Percentiles rank a stretch among this genome's conserved stretches.
These are phyloP conservation scores for Rhynchosporium agropyri DNA, from an alignment of 2,329 filamentous ascomycete genomes.

Conservation along the genomic window DNA sequence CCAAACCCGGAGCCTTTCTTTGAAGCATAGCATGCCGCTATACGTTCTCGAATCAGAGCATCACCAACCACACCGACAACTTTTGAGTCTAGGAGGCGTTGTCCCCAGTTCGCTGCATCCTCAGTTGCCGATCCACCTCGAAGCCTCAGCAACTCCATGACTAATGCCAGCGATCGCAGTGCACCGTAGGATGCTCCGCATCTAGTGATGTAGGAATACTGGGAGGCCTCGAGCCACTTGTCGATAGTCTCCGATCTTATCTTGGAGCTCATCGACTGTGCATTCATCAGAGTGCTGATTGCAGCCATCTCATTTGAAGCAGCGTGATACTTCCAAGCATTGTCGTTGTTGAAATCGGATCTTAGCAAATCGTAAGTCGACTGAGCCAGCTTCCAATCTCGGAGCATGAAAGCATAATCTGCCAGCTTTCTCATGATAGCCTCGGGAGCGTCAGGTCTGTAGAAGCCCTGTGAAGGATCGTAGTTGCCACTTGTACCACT, in stretches of 20 bases:
- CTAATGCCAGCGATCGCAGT: conserved; percentile 73
- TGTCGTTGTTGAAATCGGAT: conserved; percentile 89
- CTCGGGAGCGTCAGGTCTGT: conserved; percentile 81
- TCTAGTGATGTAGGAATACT: conserved; percentile 89
- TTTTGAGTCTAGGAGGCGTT: conserved; percentile 75
- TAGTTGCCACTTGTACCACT: conserved; percentile 68
- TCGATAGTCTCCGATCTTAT: conserved; percentile 79
- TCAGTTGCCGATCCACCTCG: conserved; percentile 80
- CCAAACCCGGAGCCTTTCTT: conserved; percentile 68
- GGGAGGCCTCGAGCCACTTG: conserved; percentile 84
- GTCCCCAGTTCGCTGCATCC: conserved; percentile 84
- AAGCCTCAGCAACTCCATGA: conserved; percentile 79
- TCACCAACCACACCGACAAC: conserved; percentile 76
- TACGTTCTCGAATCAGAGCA: conserved; percentile 81
- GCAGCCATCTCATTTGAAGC: conserved; percentile 95
- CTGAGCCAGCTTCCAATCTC: conserved; percentile 91
- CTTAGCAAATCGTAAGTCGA: conserved; percentile 90
- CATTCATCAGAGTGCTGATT: conserved; percentile 77
- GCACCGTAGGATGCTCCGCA: conserved; percentile 80
- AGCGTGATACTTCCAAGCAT: conserved; percentile 95
- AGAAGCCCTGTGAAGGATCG: conserved; percentile 76
- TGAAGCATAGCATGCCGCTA: conserved; percentile 80
- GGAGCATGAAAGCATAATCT: conserved; percentile 95
- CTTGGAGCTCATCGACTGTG: conserved; percentile 72
- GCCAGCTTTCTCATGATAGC: conserved; percentile 90